phyloP scores from a whole-genome alignment of 208 protist genomes.

The Leishmania turanica region DNA sequence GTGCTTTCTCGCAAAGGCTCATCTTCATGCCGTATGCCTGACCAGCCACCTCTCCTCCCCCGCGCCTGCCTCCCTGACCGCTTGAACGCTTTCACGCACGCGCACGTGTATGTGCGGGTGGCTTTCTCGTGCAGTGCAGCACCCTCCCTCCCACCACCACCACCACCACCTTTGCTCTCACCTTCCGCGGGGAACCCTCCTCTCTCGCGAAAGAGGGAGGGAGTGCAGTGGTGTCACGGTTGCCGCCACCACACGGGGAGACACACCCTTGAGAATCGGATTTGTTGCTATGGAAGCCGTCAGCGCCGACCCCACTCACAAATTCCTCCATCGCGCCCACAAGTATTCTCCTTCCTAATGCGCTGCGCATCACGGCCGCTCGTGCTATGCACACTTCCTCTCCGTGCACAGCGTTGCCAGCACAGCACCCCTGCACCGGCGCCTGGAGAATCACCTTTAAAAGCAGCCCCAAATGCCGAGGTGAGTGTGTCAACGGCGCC shows the following conservation, averaged over 20 bases:
- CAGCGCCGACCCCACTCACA: not conserved
- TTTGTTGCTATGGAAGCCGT: not conserved
- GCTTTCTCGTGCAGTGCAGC: not conserved
- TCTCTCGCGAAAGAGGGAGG: not conserved
- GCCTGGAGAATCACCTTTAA: not conserved
- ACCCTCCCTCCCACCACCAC: not conserved
- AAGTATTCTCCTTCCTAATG: conserved; percentile 3
- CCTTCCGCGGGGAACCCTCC: not conserved
- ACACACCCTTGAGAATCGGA: not conserved
- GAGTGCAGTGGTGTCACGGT: not conserved
- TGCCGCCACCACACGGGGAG: not conserved
- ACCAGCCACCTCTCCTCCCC: not conserved
- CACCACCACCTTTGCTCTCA: not conserved
- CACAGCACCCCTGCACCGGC: conserved; percentile 6
- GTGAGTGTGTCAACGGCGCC: not conserved
- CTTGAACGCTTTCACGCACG: not conserved
- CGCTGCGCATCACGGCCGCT: conserved; percentile 6
- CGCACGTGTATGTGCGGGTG: not conserved
- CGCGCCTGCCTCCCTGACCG: not conserved
- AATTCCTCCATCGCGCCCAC: not conserved
- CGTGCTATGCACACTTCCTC: not conserved
- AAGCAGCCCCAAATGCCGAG: not conserved
- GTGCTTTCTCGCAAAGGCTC: not conserved
- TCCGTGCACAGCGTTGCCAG: conserved; percentile 5
- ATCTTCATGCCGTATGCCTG: not conserved